A percentile compares a stretch with the other conserved stretches of the same genome.
These are phyloP conservation scores for Amaranthus hypochondriacus DNA, from an alignment of 148 eudicot species.

Conservation along the genomic window DNA sequence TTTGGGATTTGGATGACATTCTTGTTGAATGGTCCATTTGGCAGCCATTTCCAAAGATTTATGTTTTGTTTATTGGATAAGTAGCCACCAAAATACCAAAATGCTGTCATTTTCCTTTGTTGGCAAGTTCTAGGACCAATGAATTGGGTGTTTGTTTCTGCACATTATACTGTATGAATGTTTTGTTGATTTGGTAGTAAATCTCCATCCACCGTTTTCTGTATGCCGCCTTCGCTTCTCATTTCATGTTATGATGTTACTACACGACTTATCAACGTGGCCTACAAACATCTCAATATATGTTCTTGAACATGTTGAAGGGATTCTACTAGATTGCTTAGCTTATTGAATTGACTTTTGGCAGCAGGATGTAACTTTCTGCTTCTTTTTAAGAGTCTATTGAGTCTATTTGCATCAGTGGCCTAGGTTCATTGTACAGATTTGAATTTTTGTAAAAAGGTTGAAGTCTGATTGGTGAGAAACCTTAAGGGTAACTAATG, in stretches of 20 bases:
- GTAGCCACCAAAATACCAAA: not conserved
- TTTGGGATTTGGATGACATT: constrained; percentile 11
- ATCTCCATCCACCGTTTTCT: no score
- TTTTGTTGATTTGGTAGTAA: not conserved
- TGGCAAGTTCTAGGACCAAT: constrained; percentile 8
- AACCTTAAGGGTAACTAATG: not conserved
- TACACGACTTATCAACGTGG: not conserved
- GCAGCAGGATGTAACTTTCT: not conserved
- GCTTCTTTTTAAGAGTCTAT: no score
- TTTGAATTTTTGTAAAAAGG: not conserved
- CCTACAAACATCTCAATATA: not conserved
- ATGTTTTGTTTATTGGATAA: constrained; percentile 2
- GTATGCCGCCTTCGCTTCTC: not conserved
- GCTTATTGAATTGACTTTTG: not conserved
- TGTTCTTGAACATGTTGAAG: not conserved
- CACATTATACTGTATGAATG: not conserved
- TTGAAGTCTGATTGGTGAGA: not conserved
- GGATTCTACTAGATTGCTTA: not conserved
- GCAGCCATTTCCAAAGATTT: not conserved
- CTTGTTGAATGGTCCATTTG: not conserved
- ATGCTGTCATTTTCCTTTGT: constrained; percentile 3
- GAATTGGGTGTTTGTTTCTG: not conserved
- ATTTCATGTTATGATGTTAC: not conserved
- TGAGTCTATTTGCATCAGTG: not conserved
- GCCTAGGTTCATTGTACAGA: not conserved